Evolutionary conservation across 2,329 filamentous ascomycete species (phyloP).

Genomic region (Microcyclosporella mali): DNA sequence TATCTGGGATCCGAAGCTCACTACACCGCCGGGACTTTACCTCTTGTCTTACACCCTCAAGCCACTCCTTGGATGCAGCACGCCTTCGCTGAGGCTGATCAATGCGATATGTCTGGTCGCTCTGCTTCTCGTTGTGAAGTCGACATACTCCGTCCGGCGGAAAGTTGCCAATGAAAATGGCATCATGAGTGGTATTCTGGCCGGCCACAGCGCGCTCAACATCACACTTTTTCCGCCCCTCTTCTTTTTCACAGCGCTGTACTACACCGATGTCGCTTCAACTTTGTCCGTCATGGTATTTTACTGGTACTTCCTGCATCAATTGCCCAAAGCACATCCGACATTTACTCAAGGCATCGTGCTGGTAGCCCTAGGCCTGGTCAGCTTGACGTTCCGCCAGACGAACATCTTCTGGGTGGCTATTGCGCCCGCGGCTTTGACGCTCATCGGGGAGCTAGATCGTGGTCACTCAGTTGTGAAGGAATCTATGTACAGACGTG

Average conservation of each 20-base stretch:
- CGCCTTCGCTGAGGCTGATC: conserved; percentile 33
- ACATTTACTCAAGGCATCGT: conserved; percentile 13
- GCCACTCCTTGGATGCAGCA: conserved; percentile 36
- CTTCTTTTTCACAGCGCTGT: conserved; percentile 93
- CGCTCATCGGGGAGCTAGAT: conserved; percentile 44
- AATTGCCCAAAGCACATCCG: conserved; percentile 23
- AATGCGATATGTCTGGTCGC: conserved; percentile 36
- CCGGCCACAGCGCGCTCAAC: conserved; percentile 61
- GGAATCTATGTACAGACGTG: conserved; percentile 26
- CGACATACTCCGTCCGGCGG: conserved; percentile 23
- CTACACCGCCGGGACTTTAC: conserved; percentile 79
- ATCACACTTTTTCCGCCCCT: conserved; percentile 79
- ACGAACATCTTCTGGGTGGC: conserved; percentile 97
- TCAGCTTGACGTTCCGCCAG: conserved; percentile 73
- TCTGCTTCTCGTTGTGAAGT: conserved; percentile 26
- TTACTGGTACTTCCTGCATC: conserved; percentile 50
- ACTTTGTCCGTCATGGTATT: conserved; percentile 66
- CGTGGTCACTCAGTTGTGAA: conserved; percentile 44
- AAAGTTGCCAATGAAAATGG: conserved; percentile 11
- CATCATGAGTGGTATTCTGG: conserved; percentile 10
- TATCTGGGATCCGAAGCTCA: conserved; percentile 95
- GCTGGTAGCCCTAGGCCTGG: conserved; percentile 52
- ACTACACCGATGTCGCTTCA: conserved; percentile 89
- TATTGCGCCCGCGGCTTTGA: conserved; percentile 60
- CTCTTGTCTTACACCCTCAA: conserved; percentile 35